Evolutionary conservation across 495 filamentous ascomycete species (phyloP).

Genomic region (Trichoderma reesei): DNA sequence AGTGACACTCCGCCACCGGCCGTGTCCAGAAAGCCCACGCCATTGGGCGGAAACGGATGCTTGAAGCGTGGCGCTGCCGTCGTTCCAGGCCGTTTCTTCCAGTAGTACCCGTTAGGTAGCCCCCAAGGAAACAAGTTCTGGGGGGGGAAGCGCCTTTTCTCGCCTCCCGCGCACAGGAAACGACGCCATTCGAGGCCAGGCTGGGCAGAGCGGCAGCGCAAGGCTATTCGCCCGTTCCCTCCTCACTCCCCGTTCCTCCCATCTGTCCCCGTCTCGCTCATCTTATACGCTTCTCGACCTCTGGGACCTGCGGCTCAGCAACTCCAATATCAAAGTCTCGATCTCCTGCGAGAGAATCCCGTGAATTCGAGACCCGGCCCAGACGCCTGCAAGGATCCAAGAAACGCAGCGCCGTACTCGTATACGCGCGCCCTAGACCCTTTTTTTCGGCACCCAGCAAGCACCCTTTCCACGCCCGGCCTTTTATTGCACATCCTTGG

Average conservation of each 20-base stretch:
- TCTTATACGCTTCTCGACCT: not conserved
- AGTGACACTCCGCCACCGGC: slow-evolving; percentile 8
- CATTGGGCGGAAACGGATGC: not conserved
- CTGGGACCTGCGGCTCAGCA: not conserved
- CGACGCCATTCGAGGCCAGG: not conserved
- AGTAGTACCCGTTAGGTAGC: not conserved
- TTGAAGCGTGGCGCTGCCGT: slow-evolving; percentile 5
- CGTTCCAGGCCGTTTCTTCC: not conserved
- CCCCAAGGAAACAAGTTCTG: not conserved
- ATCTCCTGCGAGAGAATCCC: not conserved
- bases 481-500: slow-evolving; percentile 5
- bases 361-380: not conserved
- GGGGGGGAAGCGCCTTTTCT: not conserved
- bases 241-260: not conserved
- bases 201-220: not conserved
- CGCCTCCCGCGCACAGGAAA: slow-evolving; percentile 2
- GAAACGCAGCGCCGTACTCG: not conserved
- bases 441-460: not conserved
- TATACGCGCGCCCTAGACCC: slow-evolving; percentile 8
- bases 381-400: not conserved
- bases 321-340: not conserved
- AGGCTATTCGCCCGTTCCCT: not conserved
- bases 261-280: not conserved
- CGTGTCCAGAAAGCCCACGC: not conserved
- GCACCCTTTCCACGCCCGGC: not conserved